Evolutionary conservation across 208 protist genomes (phyloP).

Genomic region (Strigomonas culicis): DNA sequence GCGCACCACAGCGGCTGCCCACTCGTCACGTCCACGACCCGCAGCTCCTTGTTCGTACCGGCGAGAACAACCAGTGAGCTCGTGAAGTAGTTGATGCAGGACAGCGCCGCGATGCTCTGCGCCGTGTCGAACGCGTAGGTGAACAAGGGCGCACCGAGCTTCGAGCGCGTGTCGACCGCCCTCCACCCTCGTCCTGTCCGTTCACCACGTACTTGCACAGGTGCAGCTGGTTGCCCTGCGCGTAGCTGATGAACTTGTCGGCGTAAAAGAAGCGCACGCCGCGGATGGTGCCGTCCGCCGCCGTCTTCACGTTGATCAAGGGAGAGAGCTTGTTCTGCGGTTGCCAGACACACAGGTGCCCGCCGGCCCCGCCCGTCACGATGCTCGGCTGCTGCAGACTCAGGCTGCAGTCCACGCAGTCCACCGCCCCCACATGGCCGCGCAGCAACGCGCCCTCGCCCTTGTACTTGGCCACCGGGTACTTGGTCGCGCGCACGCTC

Average conservation of each 20-base stretch:
- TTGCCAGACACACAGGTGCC: slow-evolving; percentile 51
- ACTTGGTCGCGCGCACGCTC: slow-evolving; percentile 30
- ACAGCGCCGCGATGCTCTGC: slow-evolving; percentile 54
- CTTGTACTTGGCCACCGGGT: slow-evolving; percentile 36
- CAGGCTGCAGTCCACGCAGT: slow-evolving; percentile 49
- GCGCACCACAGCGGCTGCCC: slow-evolving; percentile 32
- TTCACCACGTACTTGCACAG: slow-evolving; percentile 7
- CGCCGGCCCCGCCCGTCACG: slow-evolving; percentile 51
- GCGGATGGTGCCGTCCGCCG: slow-evolving; percentile 23
- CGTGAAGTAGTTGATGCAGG: slow-evolving; percentile 71
- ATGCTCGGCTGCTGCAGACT: slow-evolving; percentile 49
- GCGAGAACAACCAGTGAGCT: slow-evolving; percentile 65
- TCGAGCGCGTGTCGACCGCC: background rate
- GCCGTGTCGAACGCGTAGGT: slow-evolving; percentile 20
- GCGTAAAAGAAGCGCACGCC: slow-evolving; percentile 72
- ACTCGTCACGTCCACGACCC: slow-evolving; percentile 54
- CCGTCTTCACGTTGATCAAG: background rate
- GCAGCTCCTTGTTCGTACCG: slow-evolving; percentile 64
- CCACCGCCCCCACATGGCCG: slow-evolving; percentile 33
- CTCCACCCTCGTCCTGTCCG: background rate
- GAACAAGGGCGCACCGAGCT: slow-evolving; percentile 20
- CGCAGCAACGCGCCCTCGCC: slow-evolving; percentile 29
- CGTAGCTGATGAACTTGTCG: slow-evolving; percentile 65
- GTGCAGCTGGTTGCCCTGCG: slow-evolving; percentile 2
- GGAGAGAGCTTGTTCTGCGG: slow-evolving; percentile 27